Conservation (phyloP, 2,329 filamentous ascomycete species). For the Fusarium xylarioides region DNA sequence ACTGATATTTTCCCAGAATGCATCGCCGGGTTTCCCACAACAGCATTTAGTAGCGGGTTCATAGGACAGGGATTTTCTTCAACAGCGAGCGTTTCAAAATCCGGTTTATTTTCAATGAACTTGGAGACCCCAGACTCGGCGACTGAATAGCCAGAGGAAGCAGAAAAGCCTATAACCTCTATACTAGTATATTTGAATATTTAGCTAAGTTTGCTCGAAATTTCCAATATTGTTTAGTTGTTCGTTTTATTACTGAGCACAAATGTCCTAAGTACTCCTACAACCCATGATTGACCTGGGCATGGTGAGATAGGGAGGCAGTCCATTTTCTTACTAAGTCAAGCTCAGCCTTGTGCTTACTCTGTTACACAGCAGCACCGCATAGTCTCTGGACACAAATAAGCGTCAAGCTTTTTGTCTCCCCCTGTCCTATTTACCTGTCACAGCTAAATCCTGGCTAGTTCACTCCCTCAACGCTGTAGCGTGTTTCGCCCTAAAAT, state of each 20-base stretch:
- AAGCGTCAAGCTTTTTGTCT: accelerated
- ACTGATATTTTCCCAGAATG: neutral
- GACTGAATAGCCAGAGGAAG: no score
- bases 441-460: neutral
- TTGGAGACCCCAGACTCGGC: neutral
- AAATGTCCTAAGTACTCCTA: accelerated
- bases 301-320: accelerated
- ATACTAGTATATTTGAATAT: no score
- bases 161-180: no score
- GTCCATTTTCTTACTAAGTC: neutral
- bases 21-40: accelerated
- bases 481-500: neutral
- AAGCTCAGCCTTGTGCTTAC: neutral
- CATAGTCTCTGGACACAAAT: neutral
- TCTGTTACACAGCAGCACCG: neutral
- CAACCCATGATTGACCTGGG: accelerated
- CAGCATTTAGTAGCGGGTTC: neutral
- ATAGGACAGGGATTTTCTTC: accelerated
- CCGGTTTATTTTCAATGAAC: neutral
- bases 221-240: accelerated
- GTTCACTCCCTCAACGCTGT: neutral
- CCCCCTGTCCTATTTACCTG: neutral
- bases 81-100: accelerated
- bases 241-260: accelerated
- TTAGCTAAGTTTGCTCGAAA: no score